These are phyloP conservation scores for Ambrosia hybrid DNA, from an alignment of 140 eudicot species.

Conservation along the genomic window DNA sequence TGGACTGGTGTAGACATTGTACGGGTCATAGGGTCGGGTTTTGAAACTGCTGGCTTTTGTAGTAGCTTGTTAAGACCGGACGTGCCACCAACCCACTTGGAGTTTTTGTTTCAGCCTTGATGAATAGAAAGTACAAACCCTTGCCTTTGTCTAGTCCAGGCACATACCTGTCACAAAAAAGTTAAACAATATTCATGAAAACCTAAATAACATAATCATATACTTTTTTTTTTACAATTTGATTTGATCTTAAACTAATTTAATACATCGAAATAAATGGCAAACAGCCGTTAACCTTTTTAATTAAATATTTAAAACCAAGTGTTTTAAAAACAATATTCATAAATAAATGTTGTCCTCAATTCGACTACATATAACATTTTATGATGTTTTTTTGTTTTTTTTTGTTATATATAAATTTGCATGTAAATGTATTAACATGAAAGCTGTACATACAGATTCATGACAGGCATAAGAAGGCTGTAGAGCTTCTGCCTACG, in stretches of 20 bases:
- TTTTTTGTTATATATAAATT: neutral
- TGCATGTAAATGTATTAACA: neutral
- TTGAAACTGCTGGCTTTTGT: constrained; percentile 75
- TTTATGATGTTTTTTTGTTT: too few relatives aligned
- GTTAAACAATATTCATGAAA: neutral
- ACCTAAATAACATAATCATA: too few relatives aligned
- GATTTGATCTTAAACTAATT: too few relatives aligned
- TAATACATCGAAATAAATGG: too few relatives aligned
- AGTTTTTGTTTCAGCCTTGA: constrained; percentile 73
- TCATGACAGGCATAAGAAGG: constrained; percentile 84
- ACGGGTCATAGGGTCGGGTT: constrained; percentile 71
- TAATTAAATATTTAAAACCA: too few relatives aligned
- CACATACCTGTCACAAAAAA: constrained; percentile 48
- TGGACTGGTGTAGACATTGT: constrained; percentile 77
- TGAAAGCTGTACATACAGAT: constrained; percentile 37
- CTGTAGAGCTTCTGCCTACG: constrained; percentile 67
- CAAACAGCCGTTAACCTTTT: too few relatives aligned
- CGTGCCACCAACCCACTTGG: constrained; percentile 83
- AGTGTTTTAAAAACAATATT: too few relatives aligned
- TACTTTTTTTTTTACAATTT: too few relatives aligned
- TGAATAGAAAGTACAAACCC: constrained; percentile 68
- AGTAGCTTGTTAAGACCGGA: constrained; percentile 86
- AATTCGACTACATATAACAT: too few relatives aligned
- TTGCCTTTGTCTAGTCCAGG: constrained; percentile 81
- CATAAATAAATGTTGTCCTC: too few relatives aligned